phyloP scores from a whole-genome alignment of 495 filamentous ascomycete species.

The Aspergillus asperescens region DNA sequence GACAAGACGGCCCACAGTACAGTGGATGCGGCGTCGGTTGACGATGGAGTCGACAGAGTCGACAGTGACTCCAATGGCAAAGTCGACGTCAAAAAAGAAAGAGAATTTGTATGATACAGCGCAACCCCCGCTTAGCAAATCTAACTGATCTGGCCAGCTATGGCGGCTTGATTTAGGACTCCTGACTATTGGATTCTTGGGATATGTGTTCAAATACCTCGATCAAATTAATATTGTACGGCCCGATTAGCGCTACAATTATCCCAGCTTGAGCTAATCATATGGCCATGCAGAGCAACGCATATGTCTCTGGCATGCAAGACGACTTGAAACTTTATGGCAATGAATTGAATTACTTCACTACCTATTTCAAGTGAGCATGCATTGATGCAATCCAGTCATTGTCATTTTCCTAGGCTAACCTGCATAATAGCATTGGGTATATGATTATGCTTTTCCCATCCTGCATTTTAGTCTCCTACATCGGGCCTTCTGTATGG shows the following conservation, averaged over 20 bases:
- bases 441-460: constrained; percentile 21
- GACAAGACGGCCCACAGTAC: background rate
- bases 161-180: constrained; percentile 17
- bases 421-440: constrained; percentile 9
- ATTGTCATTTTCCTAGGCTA: background rate
- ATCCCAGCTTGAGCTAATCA: background rate
- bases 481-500: constrained; percentile 17
- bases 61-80: background rate
- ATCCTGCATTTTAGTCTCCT: constrained; percentile 18
- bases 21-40: background rate
- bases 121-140: background rate
- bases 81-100: background rate
- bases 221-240: constrained; percentile 20
- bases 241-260: background rate
- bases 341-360: constrained; percentile 41
- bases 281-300: constrained; percentile 15
- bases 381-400: background rate
- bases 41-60: background rate
- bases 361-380: constrained; percentile 32
- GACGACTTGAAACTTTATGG: constrained; percentile 27
- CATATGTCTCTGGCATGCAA: constrained; percentile 21
- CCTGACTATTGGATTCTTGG: constrained; percentile 16
- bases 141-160: constrained; percentile 3
- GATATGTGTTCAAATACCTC: constrained; percentile 19
- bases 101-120: background rate